phyloP scores from a whole-genome alignment of 768 basidiomycete genomes.

The Suillus alpinus region DNA sequence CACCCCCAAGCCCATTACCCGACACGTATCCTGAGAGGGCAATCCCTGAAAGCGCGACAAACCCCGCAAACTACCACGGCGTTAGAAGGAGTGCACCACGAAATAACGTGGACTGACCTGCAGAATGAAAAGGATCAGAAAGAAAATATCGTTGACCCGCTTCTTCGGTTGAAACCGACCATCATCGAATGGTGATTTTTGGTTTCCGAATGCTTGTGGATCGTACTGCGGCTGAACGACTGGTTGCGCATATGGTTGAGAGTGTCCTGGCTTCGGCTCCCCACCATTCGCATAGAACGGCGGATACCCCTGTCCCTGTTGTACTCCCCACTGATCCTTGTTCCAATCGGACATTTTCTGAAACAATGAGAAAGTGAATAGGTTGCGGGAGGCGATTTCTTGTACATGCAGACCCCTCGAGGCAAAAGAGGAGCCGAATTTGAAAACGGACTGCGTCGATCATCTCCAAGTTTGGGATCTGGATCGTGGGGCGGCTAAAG shows the following conservation, averaged over 20 bases:
- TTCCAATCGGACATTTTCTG: conserved; percentile 16
- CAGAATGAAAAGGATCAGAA: conserved; percentile 68
- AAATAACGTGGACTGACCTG: conserved; percentile 41
- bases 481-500: neutral
- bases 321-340: conserved; percentile 19
- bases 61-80: conserved; percentile 56
- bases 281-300: conserved; percentile 5
- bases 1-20: conserved; percentile 68
- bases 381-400: neutral
- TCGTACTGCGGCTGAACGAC: conserved; percentile 21
- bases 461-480: neutral
- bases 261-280: conserved; percentile 20
- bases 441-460: neutral
- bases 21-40: conserved; percentile 61
- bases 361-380: neutral
- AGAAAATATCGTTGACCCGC: conserved; percentile 68
- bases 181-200: conserved; percentile 55
- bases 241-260: conserved; percentile 23
- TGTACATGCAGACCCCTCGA: neutral
- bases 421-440: conserved; percentile 1
- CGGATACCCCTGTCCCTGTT: conserved; percentile 8
- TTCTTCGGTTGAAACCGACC: conserved; percentile 70
- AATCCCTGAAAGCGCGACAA: conserved; percentile 64
- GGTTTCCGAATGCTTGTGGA: conserved; percentile 29
- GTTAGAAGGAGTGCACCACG: neutral